Base-by-base conservation (phyloP, 2,329 filamentous ascomycete species). In the Cephalotrichum gorgonifer region DNA sequence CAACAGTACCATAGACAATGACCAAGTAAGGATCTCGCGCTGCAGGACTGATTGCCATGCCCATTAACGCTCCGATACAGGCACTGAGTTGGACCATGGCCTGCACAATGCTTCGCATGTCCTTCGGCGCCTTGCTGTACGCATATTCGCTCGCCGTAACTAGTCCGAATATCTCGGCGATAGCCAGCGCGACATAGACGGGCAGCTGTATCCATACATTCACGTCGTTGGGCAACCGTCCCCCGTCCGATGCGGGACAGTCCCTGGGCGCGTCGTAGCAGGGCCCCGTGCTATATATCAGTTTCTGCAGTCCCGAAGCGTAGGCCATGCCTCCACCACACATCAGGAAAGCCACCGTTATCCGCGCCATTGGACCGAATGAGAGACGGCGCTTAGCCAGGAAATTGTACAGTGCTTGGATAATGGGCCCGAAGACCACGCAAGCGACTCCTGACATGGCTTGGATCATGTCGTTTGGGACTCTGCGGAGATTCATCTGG, bases 341-440 rank as follows among this genome's bases (percentile, higher is more conserved):
- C 25, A 79, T 69, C 51, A 80, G 70, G 70, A 88, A 88, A 23
- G 85, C 86, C 6, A 75, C 67, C 1, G 82, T 74, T 58, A 90
- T 88, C 64, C 81, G 83, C 66, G 81, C 86, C 66, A 88, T 83
- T n/a, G 85, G 86, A 0, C 76, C 83, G 65, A 88, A 85, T 51
- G 73, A 72, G 59, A 88, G 76, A 52, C 75, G 76, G 22, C 69
- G 59, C 56, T 76, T 79, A 57, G 81, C 78, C 44, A 89, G 73
- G 22, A 73, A 57, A 0, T 86, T 86, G 62, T 88, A 90, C 52
- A 89, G 59, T 4, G 26, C 28, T 27, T 45, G 43, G 48, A 85
- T 44, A 50, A 89, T 67, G 0, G 84, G 83, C 42, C 88, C 86
- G 57, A 87, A 73, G 57, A 89, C 83, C 55, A 90, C 78, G 50